A percentile compares a stretch with the other conserved stretches of the same genome.
Evolutionary conservation across 1,284 basidiomycete genomes (phyloP).

Genomic region (Fistulinella cinereoalba): DNA sequence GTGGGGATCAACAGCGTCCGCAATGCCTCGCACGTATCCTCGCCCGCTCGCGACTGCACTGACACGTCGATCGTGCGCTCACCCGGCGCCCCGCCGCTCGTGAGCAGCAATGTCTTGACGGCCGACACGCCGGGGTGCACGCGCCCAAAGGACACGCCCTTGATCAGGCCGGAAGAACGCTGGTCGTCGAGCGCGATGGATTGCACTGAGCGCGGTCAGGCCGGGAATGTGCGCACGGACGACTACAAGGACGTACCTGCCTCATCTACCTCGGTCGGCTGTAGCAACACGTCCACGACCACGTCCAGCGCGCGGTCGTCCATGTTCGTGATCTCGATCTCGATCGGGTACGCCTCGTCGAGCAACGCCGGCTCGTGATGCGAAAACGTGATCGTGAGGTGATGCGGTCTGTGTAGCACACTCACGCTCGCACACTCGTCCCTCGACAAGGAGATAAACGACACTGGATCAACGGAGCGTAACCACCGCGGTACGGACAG

Average conservation of each 20-base stretch:
- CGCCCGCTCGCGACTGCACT: conserved; percentile 52
- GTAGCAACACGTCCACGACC: conserved; percentile 70
- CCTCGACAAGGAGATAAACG: conserved; percentile 51
- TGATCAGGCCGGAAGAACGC: conserved; percentile 67
- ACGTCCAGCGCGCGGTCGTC: conserved; percentile 68
- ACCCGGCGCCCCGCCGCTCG: conserved; percentile 57
- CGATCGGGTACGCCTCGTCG: conserved; percentile 73
- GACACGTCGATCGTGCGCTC: conserved; percentile 74
- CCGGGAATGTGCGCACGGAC: background rate
- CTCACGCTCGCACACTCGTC: conserved; percentile 51
- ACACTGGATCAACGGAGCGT: conserved; percentile 46
- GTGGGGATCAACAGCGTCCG: conserved; percentile 62
- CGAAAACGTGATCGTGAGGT: conserved; percentile 50
- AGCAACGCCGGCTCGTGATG: conserved; percentile 70
- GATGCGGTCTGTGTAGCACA: conserved; percentile 62
- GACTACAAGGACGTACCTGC: conserved; percentile 56
- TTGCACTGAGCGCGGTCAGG: conserved; percentile 47
- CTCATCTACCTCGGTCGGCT: conserved; percentile 74
- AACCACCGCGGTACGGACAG: conserved; percentile 50
- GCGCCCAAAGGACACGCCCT: conserved; percentile 63
- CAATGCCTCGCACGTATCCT: conserved; percentile 51
- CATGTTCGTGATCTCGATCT: conserved; percentile 61
- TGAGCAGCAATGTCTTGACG: conserved; percentile 58
- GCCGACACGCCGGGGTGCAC: conserved; percentile 54
- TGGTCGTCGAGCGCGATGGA: conserved; percentile 59